These are phyloP conservation scores for Hypoxylon perforatum DNA, from an alignment of 495 filamentous ascomycete genomes.

Conservation along the genomic window DNA sequence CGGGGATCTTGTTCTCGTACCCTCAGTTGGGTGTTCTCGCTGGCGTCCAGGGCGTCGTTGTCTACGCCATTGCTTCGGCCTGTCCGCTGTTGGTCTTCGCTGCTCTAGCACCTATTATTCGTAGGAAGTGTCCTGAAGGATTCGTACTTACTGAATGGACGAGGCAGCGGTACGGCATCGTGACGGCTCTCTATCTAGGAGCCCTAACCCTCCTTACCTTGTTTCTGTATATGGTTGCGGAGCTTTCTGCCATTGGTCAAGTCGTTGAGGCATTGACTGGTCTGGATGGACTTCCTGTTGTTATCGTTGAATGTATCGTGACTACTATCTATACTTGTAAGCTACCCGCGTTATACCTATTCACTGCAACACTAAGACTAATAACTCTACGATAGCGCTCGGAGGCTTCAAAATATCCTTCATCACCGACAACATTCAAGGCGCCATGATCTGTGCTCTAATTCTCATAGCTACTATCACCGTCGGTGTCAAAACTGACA, in stretches of 20 bases:
- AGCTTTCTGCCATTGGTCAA: conserved; percentile 78
- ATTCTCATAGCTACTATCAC: conserved; percentile 77
- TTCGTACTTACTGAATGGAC: conserved; percentile 87
- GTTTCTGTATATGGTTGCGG: conserved; percentile 84
- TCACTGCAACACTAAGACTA: background rate
- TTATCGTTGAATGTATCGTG: conserved; percentile 77
- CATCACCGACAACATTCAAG: conserved; percentile 81
- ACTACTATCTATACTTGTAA: conserved; percentile 83
- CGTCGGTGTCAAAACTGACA: conserved; percentile 74
- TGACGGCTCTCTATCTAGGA: conserved; percentile 74
- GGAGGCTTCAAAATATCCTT: conserved; percentile 83
- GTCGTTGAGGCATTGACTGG: conserved; percentile 78
- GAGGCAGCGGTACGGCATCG: conserved; percentile 73
- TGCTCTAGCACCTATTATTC: conserved; percentile 74
- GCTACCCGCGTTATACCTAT: conserved; percentile 26
- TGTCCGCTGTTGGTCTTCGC: conserved; percentile 76
- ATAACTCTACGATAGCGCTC: conserved; percentile 60
- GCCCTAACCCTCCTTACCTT: conserved; percentile 78
- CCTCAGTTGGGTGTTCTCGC: conserved; percentile 82
- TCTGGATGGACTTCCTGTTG: conserved; percentile 74
- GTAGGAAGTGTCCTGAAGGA: conserved; percentile 77
- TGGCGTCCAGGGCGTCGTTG: conserved; percentile 76
- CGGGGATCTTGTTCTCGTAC: conserved; percentile 80
- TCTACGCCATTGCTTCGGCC: conserved; percentile 75
- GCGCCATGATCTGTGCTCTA: conserved; percentile 74